Percentiles rank a stretch among this genome's conserved stretches.
phyloP scores from a whole-genome alignment of 2,329 filamentous ascomycete species.

The Aspergillus pseudotamarii region DNA sequence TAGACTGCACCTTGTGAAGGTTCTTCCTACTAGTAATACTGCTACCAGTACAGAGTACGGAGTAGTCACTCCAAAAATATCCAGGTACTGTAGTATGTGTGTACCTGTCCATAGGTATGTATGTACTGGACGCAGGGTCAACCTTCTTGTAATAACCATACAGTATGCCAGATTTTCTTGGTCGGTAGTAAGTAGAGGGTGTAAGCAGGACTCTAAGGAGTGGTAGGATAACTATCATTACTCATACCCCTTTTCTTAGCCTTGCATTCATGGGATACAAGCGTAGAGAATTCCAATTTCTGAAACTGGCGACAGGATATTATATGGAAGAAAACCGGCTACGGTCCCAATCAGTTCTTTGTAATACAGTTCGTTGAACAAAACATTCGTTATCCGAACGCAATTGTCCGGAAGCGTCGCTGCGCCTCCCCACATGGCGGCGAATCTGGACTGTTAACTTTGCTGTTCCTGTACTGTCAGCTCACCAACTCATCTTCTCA shows the following conservation, averaged over 20 bases:
- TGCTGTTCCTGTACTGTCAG: conserved; percentile 7
- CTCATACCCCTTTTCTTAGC: not conserved
- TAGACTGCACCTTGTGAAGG: not conserved
- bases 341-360: not conserved
- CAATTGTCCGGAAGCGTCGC: conserved; percentile 15
- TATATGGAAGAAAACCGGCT: not conserved
- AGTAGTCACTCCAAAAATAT: not conserved
- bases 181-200: not conserved
- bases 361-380: not conserved
- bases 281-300: not conserved
- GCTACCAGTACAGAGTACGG: no score
- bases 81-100: no score
- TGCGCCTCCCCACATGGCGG: conserved; percentile 14
- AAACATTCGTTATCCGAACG: conserved; percentile 7
- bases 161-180: not conserved
- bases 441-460: conserved; percentile 4
- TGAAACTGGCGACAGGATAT: not conserved
- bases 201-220: not conserved
- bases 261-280: not conserved
- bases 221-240: not conserved
- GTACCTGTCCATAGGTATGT: no score
- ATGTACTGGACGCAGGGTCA: not conserved
- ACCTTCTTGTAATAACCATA: not conserved
- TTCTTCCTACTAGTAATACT: not conserved
- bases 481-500: conserved; percentile 10